Evolutionary conservation across 2,329 filamentous ascomycete species (phyloP).

Genomic region (Graphium sp.): DNA sequence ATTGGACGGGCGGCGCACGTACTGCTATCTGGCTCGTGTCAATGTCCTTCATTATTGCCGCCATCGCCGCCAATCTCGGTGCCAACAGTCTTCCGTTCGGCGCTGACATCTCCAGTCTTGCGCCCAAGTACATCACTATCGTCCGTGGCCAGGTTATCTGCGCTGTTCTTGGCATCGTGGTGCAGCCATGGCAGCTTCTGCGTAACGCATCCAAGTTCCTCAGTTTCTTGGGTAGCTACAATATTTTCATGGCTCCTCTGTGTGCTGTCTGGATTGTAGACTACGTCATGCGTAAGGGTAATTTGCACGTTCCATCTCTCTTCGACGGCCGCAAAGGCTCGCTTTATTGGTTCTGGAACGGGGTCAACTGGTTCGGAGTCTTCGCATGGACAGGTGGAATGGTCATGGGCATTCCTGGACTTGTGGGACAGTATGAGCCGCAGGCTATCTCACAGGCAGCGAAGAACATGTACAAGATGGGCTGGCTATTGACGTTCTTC

Average conservation of each 20-base stretch:
- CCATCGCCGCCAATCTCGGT: slow-evolving; percentile 11
- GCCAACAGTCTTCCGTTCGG: slow-evolving; percentile 16
- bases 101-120: slow-evolving; percentile 14
- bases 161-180: slow-evolving; percentile 12
- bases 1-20: slow-evolving; percentile 13
- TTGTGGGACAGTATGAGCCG: slow-evolving; percentile 12
- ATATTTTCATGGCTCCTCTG: slow-evolving; percentile 12
- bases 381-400: slow-evolving; percentile 11
- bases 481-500: slow-evolving; percentile 13
- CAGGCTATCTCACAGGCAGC: slow-evolving; percentile 9
- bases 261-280: slow-evolving; percentile 16
- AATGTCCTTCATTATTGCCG: slow-evolving; percentile 9
- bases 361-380: slow-evolving; percentile 13
- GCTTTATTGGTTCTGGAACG: slow-evolving; percentile 15
- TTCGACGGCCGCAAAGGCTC: slow-evolving; percentile 11
- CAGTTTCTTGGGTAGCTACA: slow-evolving; percentile 11
- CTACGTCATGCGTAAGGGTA: no score
- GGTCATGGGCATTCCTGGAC: slow-evolving; percentile 11
- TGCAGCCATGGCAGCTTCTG: slow-evolving; percentile 12
- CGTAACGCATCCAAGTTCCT: slow-evolving; percentile 10
- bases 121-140: slow-evolving; percentile 14
- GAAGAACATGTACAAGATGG: slow-evolving; percentile 13
- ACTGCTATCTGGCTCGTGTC: slow-evolving; percentile 16
- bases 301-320: slow-evolving; percentile 14
- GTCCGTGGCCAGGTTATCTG: slow-evolving; percentile 14